Percentiles rank a stretch among this genome's conserved stretches.
These are phyloP conservation scores for Suhomyces prunicola DNA, from an alignment of 805 yeast genomes.

Conservation along the genomic window DNA sequence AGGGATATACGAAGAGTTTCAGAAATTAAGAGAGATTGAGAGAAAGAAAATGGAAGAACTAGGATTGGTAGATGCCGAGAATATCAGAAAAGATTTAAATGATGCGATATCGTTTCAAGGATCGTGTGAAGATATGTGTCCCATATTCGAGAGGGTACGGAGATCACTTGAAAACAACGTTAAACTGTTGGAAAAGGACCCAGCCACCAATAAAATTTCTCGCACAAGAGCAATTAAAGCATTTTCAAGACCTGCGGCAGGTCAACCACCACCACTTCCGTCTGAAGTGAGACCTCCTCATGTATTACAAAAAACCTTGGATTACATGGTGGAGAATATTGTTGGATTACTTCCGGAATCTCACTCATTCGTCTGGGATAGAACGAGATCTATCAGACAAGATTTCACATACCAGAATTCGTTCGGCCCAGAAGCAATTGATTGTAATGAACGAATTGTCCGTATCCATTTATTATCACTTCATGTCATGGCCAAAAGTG, in stretches of 20 bases:
- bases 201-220: slow-evolving; percentile 51
- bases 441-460: slow-evolving; percentile 88
- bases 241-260: slow-evolving; percentile 95
- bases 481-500: slow-evolving; percentile 78
- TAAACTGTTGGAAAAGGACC: slow-evolving; percentile 69
- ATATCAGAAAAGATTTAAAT: slow-evolving; percentile 72
- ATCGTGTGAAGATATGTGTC: slow-evolving; percentile 92
- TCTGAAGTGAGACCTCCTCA: slow-evolving; percentile 96
- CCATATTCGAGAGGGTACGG: slow-evolving; percentile 84
- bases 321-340: slow-evolving; percentile 64
- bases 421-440: slow-evolving; percentile 89
- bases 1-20: slow-evolving; percentile 71
- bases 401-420: slow-evolving; percentile 95
- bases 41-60: slow-evolving; percentile 72
- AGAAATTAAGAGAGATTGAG: slow-evolving; percentile 69
- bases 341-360: slow-evolving; percentile 72
- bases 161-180: slow-evolving; percentile 86
- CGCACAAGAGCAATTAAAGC: slow-evolving; percentile 74
- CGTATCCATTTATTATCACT: slow-evolving; percentile 79
- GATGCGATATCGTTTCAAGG: slow-evolving; percentile 90
- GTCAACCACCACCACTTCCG: slow-evolving; percentile 96
- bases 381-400: slow-evolving; percentile 94
- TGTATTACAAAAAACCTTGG: slow-evolving; percentile 60
- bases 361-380: slow-evolving; percentile 93
- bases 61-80: slow-evolving; percentile 86